Conservation (phyloP, 2,329 filamentous ascomycete species). For the Boeremia exigua region DNA sequence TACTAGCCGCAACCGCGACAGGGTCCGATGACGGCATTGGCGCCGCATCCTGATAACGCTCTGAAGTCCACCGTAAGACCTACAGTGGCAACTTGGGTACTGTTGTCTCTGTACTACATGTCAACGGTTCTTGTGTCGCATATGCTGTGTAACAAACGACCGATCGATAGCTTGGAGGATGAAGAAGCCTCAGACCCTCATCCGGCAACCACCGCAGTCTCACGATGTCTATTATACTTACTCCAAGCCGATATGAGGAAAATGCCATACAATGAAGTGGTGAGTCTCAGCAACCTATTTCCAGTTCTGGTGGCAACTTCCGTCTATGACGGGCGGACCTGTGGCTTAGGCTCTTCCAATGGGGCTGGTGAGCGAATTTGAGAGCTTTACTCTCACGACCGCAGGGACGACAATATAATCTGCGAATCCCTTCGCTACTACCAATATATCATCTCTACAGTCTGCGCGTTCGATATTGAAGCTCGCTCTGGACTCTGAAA, state of each 20-base stretch:
- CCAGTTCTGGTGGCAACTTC: neutral
- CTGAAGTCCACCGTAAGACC: constrained; percentile 19
- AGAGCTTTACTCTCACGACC: neutral
- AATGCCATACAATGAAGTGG: too few species aligned
- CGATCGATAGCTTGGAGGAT: neutral
- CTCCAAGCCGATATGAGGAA: too few species aligned
- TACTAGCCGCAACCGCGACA: constrained; percentile 5
- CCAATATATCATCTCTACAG: neutral
- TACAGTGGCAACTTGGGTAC: neutral
- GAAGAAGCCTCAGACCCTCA: neutral
- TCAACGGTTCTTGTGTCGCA: neutral
- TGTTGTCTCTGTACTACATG: neutral
- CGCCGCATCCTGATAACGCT: constrained; percentile 21
- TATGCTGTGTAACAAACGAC: neutral
- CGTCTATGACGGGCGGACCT: neutral
- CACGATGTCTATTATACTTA: too few species aligned
- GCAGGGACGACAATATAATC: neutral
- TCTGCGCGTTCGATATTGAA: neutral
- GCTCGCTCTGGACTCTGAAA: neutral
- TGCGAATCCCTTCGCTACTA: neutral
- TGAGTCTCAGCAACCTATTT: too few species aligned
- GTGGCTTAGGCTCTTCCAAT: neutral
- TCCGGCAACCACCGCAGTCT: too few species aligned
- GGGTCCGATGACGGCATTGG: constrained; percentile 13
- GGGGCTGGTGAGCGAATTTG: constrained; percentile 6